These are phyloP conservation scores for Physocladia obscura DNA, from an alignment of 192 early-diverging fungal species.

Conservation along the genomic window DNA sequence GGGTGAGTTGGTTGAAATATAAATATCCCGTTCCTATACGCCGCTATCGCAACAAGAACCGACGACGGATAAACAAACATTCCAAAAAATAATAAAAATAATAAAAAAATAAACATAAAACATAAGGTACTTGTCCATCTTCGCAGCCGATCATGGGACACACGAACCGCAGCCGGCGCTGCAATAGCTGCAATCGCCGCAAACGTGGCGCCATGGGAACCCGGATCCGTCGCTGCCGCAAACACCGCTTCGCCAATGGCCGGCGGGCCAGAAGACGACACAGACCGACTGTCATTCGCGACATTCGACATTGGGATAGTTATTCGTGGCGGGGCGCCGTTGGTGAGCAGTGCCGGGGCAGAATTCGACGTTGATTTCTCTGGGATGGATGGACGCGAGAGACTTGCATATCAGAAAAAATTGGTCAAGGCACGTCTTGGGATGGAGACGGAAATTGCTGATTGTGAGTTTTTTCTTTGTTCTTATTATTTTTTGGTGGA, in stretches of 20 bases:
- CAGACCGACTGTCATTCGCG: slow-evolving; percentile 61
- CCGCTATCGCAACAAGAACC: too few relatives aligned
- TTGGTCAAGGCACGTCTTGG: slow-evolving; percentile 83
- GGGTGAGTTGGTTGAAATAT: too few relatives aligned
- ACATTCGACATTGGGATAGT: slow-evolving; percentile 83
- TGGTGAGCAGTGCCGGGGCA: slow-evolving; percentile 84
- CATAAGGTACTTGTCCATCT: slow-evolving; percentile 78
- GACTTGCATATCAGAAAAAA: slow-evolving; percentile 77
- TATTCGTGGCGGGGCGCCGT: slow-evolving; percentile 69
- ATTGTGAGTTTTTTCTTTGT: slow-evolving; percentile 50
- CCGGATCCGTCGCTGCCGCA: slow-evolving; percentile 3
- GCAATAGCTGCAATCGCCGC: slow-evolving; percentile 89
- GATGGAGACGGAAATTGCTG: slow-evolving; percentile 84
- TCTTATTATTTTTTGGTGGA: background rate
- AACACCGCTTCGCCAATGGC: slow-evolving; percentile 11
- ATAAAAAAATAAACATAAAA: background rate
- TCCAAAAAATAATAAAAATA: too few relatives aligned
- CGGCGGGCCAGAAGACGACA: background rate
- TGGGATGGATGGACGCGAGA: slow-evolving; percentile 72
- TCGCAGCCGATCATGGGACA: slow-evolving; percentile 89
- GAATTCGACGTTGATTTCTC: slow-evolving; percentile 86
- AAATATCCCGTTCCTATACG: too few relatives aligned
- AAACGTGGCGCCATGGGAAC: slow-evolving; percentile 83
- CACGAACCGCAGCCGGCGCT: slow-evolving; percentile 88
- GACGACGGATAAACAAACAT: too few relatives aligned